Conservation (phyloP, 345 rosid genomes). For the Eutrema yunnanense region DNA sequence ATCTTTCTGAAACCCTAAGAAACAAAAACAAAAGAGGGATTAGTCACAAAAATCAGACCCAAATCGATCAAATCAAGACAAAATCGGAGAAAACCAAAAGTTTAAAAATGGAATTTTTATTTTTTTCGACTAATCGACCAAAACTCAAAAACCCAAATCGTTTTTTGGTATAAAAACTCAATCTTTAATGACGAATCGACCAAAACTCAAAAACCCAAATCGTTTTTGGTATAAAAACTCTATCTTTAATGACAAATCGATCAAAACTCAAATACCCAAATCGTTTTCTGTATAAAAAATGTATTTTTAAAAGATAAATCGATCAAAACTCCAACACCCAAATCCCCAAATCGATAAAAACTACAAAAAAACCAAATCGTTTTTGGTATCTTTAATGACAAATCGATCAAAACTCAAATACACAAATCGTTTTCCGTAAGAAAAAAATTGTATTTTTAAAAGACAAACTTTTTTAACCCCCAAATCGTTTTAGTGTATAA, state of each 20-base stretch:
- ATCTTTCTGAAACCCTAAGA: slow-evolving; percentile 93
- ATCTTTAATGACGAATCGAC: neutral
- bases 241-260: neutral
- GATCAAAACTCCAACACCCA: no score
- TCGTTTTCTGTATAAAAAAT: neutral
- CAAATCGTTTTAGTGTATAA: no score
- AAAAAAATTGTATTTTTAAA: neutral
- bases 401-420: neutral
- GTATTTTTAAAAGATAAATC: neutral
- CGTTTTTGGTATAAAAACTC: neutral
- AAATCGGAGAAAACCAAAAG: neutral
- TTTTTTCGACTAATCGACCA: neutral
- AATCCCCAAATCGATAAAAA: neutral
- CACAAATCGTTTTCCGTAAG: neutral
- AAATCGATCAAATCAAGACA: neutral
- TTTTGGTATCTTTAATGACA: neutral
- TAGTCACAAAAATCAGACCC: neutral
- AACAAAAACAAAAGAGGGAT: neutral
- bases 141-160: slow-evolving; percentile 7
- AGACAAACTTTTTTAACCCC: no score
- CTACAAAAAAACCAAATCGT: neutral
- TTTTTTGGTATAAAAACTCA: neutral
- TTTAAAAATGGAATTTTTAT: neutral
- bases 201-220: slow-evolving; percentile 1
- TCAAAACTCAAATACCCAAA: neutral